Base-by-base conservation (phyloP, 306 rosid species). In the Canavalia gladiata region DNA sequence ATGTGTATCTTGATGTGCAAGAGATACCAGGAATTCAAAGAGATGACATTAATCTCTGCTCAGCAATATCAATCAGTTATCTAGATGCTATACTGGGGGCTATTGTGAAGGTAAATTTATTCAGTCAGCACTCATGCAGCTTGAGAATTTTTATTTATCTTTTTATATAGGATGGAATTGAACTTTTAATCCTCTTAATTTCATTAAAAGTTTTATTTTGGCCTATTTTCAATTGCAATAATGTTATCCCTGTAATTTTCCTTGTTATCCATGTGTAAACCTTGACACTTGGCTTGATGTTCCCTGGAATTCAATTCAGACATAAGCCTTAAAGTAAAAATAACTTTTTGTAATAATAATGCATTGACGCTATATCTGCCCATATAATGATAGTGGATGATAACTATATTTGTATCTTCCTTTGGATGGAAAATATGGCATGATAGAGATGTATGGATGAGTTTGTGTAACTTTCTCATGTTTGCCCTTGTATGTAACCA, bases 61-160 rank as follows among this genome's bases (percentile, higher is more conserved):
- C 99, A 58, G 88, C 91, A 56, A 75, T 89, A 77, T 66, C 98
- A 63, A 82, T 95, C 75, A 85, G 88, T 82, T 93, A 93, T 81
- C 88, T 95, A 74, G 98, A 95, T 43, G 99, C 98, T 85, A 93
- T 95, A 84, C 75, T 91, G 78, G 99, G 99, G 82, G 43, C 93
- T 74, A 82, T 85, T 71, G 89, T 90, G 47, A 77, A 91, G 97
- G 98, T 91, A 75, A 56, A 82, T 62, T 68, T 51, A 13, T 79
- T 76, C 75, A 46, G 66, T 52, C 63, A 54, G 11, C 45, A 73
- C 35, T 60, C 39, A 35, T 84, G 83, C 83, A 78, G 68, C 43
- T 74, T 41, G 43, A 52, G 49, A 65, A 4, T 41, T 45, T 54
- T 35, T 63, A 68, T 79, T 63, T 12, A 42, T 80, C 4, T 25